Base-by-base conservation (phyloP, 2,329 filamentous ascomycete genomes). In the Myotisia sp. region DNA sequence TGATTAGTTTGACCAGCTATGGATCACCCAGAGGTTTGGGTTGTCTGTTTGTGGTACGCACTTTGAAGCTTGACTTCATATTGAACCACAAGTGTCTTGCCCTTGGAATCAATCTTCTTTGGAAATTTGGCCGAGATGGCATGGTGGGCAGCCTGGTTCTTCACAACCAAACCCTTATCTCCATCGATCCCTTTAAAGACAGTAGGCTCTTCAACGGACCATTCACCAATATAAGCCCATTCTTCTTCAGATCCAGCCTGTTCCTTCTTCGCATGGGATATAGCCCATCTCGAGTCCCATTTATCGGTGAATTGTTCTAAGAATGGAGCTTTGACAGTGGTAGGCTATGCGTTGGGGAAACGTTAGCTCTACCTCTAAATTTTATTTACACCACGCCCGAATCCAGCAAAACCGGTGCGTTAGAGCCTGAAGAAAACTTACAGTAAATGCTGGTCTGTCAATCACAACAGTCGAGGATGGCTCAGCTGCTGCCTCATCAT, bases 31-130 rank as follows among this genome's bases (percentile, higher is more conserved):
- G 5, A 13, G 3, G 3, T n/a, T n/a, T 2, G 12, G 20, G 14
- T 5, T 16, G 13, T 18, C 23, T 6, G 8, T 5, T 5, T 22
- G 24, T n/a, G 8, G 3, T 9, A 70, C 80, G 64, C 71, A 92
- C 83, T 84, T 67, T 98, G 90, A 46, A 94, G 81, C 75, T 98
- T 98, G 57, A 95, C 90, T 62, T 98, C 90, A 58, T 98, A 98
- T 65, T 98, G 90, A 35, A 98, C 84, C 48, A 98, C 90, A 33
- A 98, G 74, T 40, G 84, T 81, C 71, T 98, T 92, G 65, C 73
- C 85, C 75, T 87, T 95, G 74, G 92, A 90, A 65, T 94, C 80
- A 54, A 98, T 81, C 64, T 82, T 79, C 71, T 92, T 85, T 58
- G 81, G 76, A 69, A 98, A 95, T 65, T 95, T 95, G 66, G 90